phyloP scores from a whole-genome alignment of 1,139 yeast genomes.

The Yamadazyma friedrichii region DNA sequence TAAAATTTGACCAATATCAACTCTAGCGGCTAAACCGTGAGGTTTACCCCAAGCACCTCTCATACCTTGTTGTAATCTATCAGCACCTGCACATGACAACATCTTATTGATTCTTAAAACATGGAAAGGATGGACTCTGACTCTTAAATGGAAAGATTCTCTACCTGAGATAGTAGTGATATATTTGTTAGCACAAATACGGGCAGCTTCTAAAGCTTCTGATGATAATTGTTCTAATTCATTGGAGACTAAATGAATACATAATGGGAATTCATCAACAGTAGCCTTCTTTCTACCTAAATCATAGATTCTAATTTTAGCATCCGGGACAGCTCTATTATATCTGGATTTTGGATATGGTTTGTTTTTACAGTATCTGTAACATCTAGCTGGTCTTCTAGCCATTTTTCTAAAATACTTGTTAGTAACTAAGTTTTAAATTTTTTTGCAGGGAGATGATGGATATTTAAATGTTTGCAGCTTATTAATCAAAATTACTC shows the following conservation, averaged over 20 bases:
- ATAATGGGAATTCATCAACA: conserved; percentile 99
- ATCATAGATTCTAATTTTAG: conserved; percentile 98
- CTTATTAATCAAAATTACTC: conserved; percentile 1
- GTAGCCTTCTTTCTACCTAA: conserved; percentile 99
- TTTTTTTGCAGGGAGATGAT: neutral
- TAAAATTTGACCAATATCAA: conserved; percentile 96
- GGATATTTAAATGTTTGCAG: neutral
- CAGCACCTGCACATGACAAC: conserved; percentile 99
- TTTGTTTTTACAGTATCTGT: conserved; percentile 99
- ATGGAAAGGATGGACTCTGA: conserved; percentile 99
- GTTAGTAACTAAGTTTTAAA: conserved; percentile 28
- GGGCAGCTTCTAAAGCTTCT: conserved; percentile 99
- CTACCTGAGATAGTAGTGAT: conserved; percentile 97
- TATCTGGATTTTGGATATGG: conserved; percentile 99
- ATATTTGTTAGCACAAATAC: conserved; percentile 99
- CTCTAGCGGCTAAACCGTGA: conserved; percentile 99
- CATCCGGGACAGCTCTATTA: conserved; percentile 99
- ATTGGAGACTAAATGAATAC: conserved; percentile 98
- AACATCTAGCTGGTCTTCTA: conserved; percentile 99
- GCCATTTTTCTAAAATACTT: conserved; percentile 72
- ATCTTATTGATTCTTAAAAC: conserved; percentile 99
- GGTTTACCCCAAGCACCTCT: conserved; percentile 99
- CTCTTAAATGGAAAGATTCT: conserved; percentile 99
- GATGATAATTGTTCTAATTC: conserved; percentile 99
- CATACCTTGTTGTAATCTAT: conserved; percentile 99